Evolutionary conservation across 139 green algal species (phyloP), one percentile per base, ranked within the genome.

Genomic region (Desmodesmus armatus): DNA sequence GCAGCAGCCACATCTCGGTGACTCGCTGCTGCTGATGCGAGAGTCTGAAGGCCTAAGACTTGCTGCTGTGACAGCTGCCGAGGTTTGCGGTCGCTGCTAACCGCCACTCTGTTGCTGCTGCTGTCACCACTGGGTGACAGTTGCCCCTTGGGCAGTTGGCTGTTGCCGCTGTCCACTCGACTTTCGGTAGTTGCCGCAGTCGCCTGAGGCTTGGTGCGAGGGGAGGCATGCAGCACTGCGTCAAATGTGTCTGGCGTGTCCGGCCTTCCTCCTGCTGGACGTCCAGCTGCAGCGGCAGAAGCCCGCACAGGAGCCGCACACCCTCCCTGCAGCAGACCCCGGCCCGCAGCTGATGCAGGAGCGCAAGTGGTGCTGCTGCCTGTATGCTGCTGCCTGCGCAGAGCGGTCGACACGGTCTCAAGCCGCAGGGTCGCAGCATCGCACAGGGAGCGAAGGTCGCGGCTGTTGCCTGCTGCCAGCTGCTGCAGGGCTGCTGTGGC

Each of bases 391-490:
- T 65, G 15, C 15, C 19, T 37, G 9, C 74, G 51, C n/a, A 82
- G 76, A n/a, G 76, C 53, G n/a, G 76, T 29, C 17, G 76, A 58
- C 5, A 60, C 55, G 21, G 35, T 71, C 25, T 82, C 76, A 5
- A 82, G 55, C 76, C 72, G 76, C 39, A 82, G 37, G 3, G 55
- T 37, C 3, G 55, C 49, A 40, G 76, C 37, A 37, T 82, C 76
- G n/a, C 37, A 35, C 25, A 82, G 37, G 0, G 53, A 39, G 19
- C 53, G 23, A 2, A 82, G 40, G 19, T 53, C 76, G 55, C 37
- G 37, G 40, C 55, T 71, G 53, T 53, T 53, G 23, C 76, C 76
- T 13, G 39, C 35, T 60, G 47, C 55, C 2, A 82, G 55, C 55
- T 51, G 35, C 33, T 82, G 76, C 5, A 82, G 39, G 15, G 76